Percentiles rank a stretch among this genome's conserved stretches.
Conservation (phyloP, 2,329 filamentous ascomycete genomes). For the Metarhizium humberi region DNA sequence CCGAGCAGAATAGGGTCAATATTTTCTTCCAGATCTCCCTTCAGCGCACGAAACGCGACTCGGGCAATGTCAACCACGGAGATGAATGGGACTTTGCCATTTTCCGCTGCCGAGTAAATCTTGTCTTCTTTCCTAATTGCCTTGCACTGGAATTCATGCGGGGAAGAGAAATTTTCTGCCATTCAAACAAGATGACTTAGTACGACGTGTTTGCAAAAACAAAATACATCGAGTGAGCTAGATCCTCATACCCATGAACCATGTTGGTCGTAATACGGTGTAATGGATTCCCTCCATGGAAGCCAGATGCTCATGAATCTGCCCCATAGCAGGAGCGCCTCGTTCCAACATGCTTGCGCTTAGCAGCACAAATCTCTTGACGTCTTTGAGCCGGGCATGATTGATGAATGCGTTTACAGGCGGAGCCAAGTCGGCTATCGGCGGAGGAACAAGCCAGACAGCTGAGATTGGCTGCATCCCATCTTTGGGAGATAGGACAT, state of each 20-base stretch:
- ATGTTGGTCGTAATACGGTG: too few relatives aligned
- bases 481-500: too few relatives aligned
- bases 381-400: not conserved
- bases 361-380: not conserved
- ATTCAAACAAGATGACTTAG: too few relatives aligned
- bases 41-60: not conserved
- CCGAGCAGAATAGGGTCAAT: not conserved
- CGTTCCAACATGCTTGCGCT: slow-evolving; percentile 1
- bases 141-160: too few relatives aligned
- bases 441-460: too few relatives aligned
- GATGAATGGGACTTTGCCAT: slow-evolving; percentile 1
- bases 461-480: too few relatives aligned
- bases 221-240: too few relatives aligned
- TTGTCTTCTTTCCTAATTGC: not conserved
- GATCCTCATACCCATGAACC: too few relatives aligned
- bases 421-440: not conserved
- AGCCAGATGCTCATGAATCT: not conserved
- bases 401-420: not conserved
- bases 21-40: not conserved
- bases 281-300: not conserved
- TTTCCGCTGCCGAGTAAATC: not conserved
- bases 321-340: slow-evolving; percentile 1
- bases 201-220: too few relatives aligned
- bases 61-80: not conserved
- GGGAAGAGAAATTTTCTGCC: too few relatives aligned